Evolutionary conservation across 345 rosid genomes (phyloP), one percentile per base, ranked within the genome.

Genomic region (Pistacia integerrima): DNA sequence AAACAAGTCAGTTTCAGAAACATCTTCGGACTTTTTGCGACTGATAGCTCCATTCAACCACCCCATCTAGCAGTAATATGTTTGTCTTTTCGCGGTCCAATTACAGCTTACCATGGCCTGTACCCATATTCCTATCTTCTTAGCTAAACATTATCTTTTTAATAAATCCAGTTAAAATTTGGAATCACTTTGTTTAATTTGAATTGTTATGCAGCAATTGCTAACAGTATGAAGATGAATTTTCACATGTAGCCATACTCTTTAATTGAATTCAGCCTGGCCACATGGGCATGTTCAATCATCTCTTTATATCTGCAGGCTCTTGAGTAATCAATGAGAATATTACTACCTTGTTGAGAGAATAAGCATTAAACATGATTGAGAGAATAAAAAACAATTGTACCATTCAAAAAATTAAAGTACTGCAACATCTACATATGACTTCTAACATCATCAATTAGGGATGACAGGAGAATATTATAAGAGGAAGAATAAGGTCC

Each of bases 1-100:
- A 52, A 3, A 2, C 59, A 51, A 52, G 25, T 69, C 38, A 52
- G 18, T n/a, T 10, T 55, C 33, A 55, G 33, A 55, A 70, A 70
- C 5, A 35, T 11, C 0, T 18, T 33, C 9, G 7, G 11, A 55
- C 11, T n/a, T 3, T 3, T 2, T 20, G 5, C 18, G 51, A 14
- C 35, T 38, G 74, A 71, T 58, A 38, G 65, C 54, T 71, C 11
- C 65, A 58, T 38, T 41, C 22, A 71, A 58, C 75, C 54, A 59
- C 49, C 38, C 49, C 38, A 36, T 20, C 55, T 25, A 33, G 20
- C 25, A 41, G 52, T 36, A 30, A 56, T 18, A 11, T 67, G 57
- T 25, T 20, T 67, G 1, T 67, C 57, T 48, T 67, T 62, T 62
- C 66, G 14, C 3, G 16, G 2, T 62, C 18, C 16, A 28, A 28